Evolutionary conservation across 345 rosid genomes (phyloP).

Genomic region (Theobroma cacao): DNA sequence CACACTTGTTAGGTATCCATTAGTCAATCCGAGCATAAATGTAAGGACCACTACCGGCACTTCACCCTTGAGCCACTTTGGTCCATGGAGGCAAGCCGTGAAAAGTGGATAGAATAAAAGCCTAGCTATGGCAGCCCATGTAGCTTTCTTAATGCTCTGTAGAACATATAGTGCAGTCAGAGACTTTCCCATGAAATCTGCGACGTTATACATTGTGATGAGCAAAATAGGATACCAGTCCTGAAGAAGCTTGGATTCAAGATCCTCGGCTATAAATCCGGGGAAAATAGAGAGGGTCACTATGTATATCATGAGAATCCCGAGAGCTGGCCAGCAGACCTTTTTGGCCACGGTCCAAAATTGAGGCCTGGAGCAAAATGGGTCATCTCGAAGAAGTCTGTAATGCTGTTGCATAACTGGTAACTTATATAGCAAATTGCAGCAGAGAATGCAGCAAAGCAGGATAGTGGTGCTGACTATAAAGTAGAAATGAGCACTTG

Average conservation of each 20-base stretch:
- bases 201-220: constrained; percentile 66
- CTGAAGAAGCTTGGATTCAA: constrained; percentile 48
- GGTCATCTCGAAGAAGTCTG: constrained; percentile 24
- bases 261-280: constrained; percentile 70
- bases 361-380: constrained; percentile 29
- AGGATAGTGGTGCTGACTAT: constrained; percentile 61
- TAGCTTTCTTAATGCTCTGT: constrained; percentile 50
- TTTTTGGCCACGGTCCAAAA: constrained; percentile 53
- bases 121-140: constrained; percentile 66
- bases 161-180: constrained; percentile 57
- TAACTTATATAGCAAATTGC: constrained; percentile 66
- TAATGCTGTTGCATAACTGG: constrained; percentile 64
- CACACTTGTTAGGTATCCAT: constrained; percentile 85
- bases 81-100: constrained; percentile 74
- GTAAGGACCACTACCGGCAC: constrained; percentile 60
- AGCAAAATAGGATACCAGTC: constrained; percentile 88
- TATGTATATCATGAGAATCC: constrained; percentile 54
- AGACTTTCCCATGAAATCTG: constrained; percentile 81
- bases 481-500: constrained; percentile 79
- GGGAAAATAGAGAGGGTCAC: constrained; percentile 88
- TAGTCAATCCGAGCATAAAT: constrained; percentile 69
- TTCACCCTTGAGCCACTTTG: constrained; percentile 76
- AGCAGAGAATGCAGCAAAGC: constrained; percentile 54
- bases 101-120: constrained; percentile 74
- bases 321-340: constrained; percentile 55